phyloP scores from a whole-genome alignment of 208 protist species.

The Vickermania ingenoplastis region DNA sequence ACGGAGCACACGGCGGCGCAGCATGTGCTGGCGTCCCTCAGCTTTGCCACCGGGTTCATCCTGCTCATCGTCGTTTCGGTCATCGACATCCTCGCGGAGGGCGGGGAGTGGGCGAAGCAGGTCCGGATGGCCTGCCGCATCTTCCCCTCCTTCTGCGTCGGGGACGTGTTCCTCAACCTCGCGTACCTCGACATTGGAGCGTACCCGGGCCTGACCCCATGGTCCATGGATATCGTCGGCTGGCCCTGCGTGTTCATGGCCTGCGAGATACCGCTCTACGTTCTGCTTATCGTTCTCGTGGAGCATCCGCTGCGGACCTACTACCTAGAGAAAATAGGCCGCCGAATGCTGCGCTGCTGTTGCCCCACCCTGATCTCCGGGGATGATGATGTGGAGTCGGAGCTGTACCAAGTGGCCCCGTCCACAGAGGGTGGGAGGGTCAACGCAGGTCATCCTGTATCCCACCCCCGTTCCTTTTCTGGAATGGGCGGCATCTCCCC shows the following conservation, averaged over 20 bases:
- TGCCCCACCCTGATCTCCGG: too few relatives aligned
- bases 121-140: slow-evolving; percentile 38
- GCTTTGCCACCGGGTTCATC: slow-evolving; percentile 55
- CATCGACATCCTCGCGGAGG: slow-evolving; percentile 15
- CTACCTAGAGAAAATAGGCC: too few relatives aligned
- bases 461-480: too few relatives aligned
- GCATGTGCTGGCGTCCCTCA: slow-evolving; percentile 38
- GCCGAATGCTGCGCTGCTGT: too few relatives aligned
- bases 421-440: too few relatives aligned
- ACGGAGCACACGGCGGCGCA: slow-evolving; percentile 41
- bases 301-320: slow-evolving; percentile 28
- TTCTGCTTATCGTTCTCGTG: slow-evolving; percentile 31
- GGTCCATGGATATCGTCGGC: slow-evolving; percentile 23
- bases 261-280: slow-evolving; percentile 21
- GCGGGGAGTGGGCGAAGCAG: slow-evolving; percentile 15
- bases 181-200: slow-evolving; percentile 8
- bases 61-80: slow-evolving; percentile 27
- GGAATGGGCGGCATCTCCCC: too few relatives aligned
- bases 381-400: too few relatives aligned
- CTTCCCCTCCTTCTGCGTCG: slow-evolving; percentile 46
- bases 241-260: slow-evolving; percentile 37
- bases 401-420: too few relatives aligned
- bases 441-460: too few relatives aligned
- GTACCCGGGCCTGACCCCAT: slow-evolving; percentile 15
- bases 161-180: slow-evolving; percentile 50